These are phyloP conservation scores for Teunomyces cretensis DNA, from an alignment of 805 yeast species.

Conservation along the genomic window DNA sequence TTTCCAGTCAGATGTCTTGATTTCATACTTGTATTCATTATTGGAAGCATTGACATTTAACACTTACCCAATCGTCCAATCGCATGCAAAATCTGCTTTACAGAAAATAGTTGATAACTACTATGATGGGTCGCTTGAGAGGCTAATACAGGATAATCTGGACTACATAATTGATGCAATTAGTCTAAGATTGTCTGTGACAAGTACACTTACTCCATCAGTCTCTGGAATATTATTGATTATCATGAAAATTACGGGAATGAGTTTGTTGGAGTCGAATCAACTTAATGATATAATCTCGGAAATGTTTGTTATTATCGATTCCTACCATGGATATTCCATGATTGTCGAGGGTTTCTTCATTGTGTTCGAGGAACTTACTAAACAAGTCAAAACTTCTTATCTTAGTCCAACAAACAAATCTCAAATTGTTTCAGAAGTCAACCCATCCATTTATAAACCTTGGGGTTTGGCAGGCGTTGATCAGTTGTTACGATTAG, in stretches of 20 bases:
- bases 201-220: constrained; percentile 67
- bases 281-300: constrained; percentile 73
- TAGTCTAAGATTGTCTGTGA: constrained; percentile 66
- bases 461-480: constrained; percentile 63
- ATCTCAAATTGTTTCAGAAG: constrained; percentile 5
- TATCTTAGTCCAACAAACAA: constrained; percentile 23
- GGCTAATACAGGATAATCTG: constrained; percentile 61
- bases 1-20: constrained; percentile 51
- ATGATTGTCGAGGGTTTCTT: constrained; percentile 72
- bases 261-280: constrained; percentile 49
- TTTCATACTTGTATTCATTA: constrained; percentile 71
- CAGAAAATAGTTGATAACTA: constrained; percentile 49
- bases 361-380: constrained; percentile 61
- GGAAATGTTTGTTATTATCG: constrained; percentile 74
- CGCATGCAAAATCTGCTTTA: constrained; percentile 57
- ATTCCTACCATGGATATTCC: constrained; percentile 81
- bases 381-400: constrained; percentile 43
- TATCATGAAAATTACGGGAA: constrained; percentile 69
- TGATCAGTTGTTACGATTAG: constrained; percentile 43
- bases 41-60: constrained; percentile 66
- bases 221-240: constrained; percentile 69
- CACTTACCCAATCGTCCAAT: constrained; percentile 44
- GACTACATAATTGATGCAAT: constrained; percentile 81
- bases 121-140: constrained; percentile 51
- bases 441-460: constrained; percentile 25